Percentiles rank a stretch among this genome's conserved stretches.
Conservation (phyloP, 495 filamentous ascomycete species). For the Penicillium manginii region DNA sequence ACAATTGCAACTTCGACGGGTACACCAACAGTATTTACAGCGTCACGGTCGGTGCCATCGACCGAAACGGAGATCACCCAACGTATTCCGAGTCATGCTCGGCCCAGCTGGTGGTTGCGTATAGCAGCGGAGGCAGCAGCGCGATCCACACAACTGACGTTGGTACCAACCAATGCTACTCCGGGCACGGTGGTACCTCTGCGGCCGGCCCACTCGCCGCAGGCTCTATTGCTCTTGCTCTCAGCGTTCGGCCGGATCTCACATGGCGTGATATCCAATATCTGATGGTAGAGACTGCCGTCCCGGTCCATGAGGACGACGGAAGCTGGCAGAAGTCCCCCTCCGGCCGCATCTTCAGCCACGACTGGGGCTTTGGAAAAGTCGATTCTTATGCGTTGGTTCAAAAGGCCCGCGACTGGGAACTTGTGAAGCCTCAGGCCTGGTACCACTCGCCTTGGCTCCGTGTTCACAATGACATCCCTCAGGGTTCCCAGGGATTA, state of each 20-base stretch:
- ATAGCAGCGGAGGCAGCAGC: conserved; percentile 87
- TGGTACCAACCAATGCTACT: conserved; percentile 76
- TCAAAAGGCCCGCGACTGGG: conserved; percentile 81
- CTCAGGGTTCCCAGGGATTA: conserved; percentile 82
- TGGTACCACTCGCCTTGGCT: conserved; percentile 95
- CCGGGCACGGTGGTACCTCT: conserved; percentile 89
- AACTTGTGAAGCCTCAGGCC: conserved; percentile 92
- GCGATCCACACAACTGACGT: conserved; percentile 97
- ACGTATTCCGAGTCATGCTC: conserved; percentile 96
- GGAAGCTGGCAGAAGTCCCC: conserved; percentile 79
- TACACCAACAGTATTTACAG: conserved; percentile 99
- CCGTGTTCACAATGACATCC: conserved; percentile 82
- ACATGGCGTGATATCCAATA: conserved; percentile 96
- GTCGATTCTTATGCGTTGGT: conserved; percentile 86
- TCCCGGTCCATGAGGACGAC: conserved; percentile 75
- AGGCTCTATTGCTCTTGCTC: conserved; percentile 89
- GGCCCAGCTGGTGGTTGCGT: conserved; percentile 91
- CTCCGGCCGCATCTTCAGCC: conserved; percentile 85
- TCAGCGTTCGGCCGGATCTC: conserved; percentile 83
- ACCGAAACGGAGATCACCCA: conserved; percentile 80
- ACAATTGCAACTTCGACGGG: conserved; percentile 99
- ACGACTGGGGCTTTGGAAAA: conserved; percentile 95
- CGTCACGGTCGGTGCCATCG: conserved; percentile 93
- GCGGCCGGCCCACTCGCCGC: conserved; percentile 92
- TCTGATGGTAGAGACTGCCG: conserved; percentile 79